phyloP scores from a whole-genome alignment of 23 red algal species.

The Gracilaria gracilis region DNA sequence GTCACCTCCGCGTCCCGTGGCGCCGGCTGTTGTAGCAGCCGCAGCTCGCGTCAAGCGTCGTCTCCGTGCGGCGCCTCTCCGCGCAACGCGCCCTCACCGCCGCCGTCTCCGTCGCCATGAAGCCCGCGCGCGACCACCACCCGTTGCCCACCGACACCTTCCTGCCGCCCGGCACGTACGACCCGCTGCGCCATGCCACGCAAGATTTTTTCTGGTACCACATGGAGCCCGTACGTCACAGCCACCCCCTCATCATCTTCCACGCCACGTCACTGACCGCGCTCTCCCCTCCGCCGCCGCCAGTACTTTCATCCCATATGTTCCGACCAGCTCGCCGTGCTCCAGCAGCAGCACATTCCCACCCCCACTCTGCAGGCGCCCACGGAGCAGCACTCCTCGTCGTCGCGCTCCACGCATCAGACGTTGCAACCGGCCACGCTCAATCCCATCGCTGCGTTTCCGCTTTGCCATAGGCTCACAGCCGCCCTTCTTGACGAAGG shows the following conservation, averaged over 20 bases:
- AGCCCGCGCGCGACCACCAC: conserved; percentile 12
- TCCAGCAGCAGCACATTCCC: background rate
- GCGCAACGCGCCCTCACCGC: background rate
- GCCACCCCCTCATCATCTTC: background rate
- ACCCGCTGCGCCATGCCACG: conserved; percentile 43
- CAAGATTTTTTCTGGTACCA: conserved; percentile 66
- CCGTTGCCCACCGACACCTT: conserved; percentile 23
- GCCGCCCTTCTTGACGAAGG: conserved; percentile 53
- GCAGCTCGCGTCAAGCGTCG: too few species aligned
- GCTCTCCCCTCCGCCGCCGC: background rate
- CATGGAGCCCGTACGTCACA: conserved; percentile 53
- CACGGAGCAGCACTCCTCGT: background rate
- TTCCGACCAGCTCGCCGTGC: conserved; percentile 9
- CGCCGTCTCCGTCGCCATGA: conserved; percentile 1
- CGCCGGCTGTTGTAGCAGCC: too few species aligned
- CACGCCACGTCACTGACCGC: conserved; percentile 24
- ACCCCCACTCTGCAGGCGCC: background rate
- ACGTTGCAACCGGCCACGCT: background rate
- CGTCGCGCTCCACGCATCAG: conserved; percentile 1
- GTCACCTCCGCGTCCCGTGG: too few species aligned
- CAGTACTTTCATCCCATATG: conserved; percentile 29
- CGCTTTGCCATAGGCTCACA: conserved; percentile 34
- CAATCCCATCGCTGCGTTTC: conserved; percentile 14
- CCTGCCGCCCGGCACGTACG: conserved; percentile 38
- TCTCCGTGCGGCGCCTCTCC: background rate